Base-by-base conservation (phyloP, 805 yeast genomes). In the Wickerhamomyces strasburgensis region DNA sequence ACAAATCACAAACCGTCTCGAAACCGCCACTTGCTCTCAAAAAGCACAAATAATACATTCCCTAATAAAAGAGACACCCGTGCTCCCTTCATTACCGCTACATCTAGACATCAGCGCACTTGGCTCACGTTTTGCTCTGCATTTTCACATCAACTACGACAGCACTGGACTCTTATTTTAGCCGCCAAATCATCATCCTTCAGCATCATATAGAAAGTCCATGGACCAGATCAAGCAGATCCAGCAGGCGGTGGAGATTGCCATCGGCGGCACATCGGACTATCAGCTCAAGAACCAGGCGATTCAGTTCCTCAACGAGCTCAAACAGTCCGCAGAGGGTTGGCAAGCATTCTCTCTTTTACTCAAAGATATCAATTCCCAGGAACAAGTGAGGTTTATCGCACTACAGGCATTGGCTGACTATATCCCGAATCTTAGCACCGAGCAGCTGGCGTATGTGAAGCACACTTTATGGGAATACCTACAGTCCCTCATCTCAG, bases 261-360 rank as follows among this genome's bases (percentile, higher is more conserved):
- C 59, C 34, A 53, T 54, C 38, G 46, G 47, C 27, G 55, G 55
- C n/a, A 45, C 52, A 3, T 41, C 54, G 2, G 58, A 54, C 26
- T 38, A 37, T 15, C 33, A 43, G 14, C 34, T 54, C 32, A 52
- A 51, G 29, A 46, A 51, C 31, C 57, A 53, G 61, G 77, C 77
- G 10, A 57, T 71, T 31, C 59, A 61, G 30, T 72, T 63, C 46
- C 56, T 71, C 46, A 61, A 61, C 38, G 64, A 65, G 33, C 60
- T 72, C 35, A 65, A 65, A 44, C 51, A 56, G 8, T 68, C 75
- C 10, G 47, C 60, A 4, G 65, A 68, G 33, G 75, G 77, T 21
- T 70, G 75, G 72, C 69, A 59, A 39, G 54, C 70, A 7, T 65
- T 72, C 40, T 50, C 67, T n/a, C 56, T 63, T 6, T 47, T 72